Conservation (phyloP, 106 monocot genomes). For the Cymbidium sinense region DNA sequence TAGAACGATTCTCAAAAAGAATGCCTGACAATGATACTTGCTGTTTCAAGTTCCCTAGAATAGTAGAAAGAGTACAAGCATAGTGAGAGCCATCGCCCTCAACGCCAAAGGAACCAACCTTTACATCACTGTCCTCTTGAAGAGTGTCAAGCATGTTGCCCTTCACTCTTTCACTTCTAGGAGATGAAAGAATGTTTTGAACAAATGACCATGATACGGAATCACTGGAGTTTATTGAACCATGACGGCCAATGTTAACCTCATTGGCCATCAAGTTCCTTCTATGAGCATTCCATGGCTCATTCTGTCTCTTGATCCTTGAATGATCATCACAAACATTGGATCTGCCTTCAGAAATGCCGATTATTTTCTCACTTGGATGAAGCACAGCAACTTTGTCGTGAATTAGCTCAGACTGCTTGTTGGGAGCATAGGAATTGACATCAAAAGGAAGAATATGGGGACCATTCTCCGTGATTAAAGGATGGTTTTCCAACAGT, state of each 20-base stretch:
- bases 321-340: conserved; percentile 18
- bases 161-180: conserved; percentile 17
- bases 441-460: conserved; percentile 10
- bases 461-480: background rate
- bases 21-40: conserved; percentile 2
- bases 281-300: background rate
- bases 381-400: conserved; percentile 12
- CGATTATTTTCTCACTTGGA: conserved; percentile 23
- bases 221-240: conserved; percentile 14
- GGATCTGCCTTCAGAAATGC: conserved; percentile 37
- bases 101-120: conserved; percentile 25
- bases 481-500: conserved; percentile 6
- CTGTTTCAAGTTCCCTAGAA: conserved; percentile 29
- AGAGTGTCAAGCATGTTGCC: conserved; percentile 7
- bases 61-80: conserved; percentile 32
- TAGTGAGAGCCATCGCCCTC: conserved; percentile 39
- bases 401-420: conserved; percentile 8
- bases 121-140: conserved; percentile 18
- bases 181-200: conserved; percentile 17
- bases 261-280: conserved; percentile 32
- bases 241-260: conserved; percentile 22
- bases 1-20: conserved; percentile 9
- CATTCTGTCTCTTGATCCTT: background rate
- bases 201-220: background rate
- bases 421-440: conserved; percentile 7